Conservation (phyloP, 2,329 filamentous ascomycete genomes). For the Neopestalotiopsis sp. region DNA sequence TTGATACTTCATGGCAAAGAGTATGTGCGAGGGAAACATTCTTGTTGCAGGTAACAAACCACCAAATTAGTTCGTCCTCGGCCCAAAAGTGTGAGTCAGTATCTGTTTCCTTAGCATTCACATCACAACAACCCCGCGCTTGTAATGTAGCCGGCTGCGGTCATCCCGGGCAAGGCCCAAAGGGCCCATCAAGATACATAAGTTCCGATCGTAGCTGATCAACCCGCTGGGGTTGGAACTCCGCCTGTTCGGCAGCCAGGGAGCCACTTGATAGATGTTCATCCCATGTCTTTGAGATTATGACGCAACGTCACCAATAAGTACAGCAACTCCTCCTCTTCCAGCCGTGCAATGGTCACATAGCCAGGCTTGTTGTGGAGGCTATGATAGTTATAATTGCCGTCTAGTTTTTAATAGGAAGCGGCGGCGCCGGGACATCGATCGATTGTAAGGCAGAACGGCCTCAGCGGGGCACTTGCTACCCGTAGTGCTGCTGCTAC, state of each 20-base stretch:
- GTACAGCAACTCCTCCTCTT: not conserved
- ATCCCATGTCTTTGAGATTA: not conserved
- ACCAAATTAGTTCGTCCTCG: not conserved
- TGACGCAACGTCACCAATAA: not conserved
- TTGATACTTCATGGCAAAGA: not conserved
- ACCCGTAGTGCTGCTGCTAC: not conserved
- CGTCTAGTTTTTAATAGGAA: not conserved
- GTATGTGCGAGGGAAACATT: not conserved
- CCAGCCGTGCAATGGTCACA: not conserved
- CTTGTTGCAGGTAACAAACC: not conserved
- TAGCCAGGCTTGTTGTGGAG: not conserved
- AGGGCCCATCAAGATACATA: conserved; percentile 1
- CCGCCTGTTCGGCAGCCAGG: not conserved
- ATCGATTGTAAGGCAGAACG: not conserved
- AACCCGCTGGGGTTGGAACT: not conserved
- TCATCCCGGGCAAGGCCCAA: not conserved
- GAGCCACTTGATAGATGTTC: not conserved
- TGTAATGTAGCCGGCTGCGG: not conserved
- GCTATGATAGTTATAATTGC: not conserved
- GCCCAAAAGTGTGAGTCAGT: not conserved
- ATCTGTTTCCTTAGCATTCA: not conserved
- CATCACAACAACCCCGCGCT: not conserved
- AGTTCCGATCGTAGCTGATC: conserved; percentile 2
- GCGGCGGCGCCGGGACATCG: not conserved
- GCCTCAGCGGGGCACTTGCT: not conserved